Base-by-base conservation (phyloP, 2,329 filamentous ascomycete genomes). In the Dendrostoma leiphaemia region DNA sequence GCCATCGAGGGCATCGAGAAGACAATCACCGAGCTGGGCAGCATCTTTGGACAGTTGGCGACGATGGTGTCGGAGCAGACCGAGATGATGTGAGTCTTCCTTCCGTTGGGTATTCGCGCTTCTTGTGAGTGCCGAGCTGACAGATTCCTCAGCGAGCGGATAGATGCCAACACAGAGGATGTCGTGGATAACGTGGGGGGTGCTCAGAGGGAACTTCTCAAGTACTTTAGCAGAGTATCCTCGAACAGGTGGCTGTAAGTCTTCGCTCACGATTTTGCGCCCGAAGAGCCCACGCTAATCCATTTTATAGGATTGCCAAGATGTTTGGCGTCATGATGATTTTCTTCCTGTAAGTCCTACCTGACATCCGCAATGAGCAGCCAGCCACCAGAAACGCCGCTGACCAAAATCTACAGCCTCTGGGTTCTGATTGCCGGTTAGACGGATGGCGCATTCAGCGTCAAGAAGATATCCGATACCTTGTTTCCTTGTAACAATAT, bases 151-250 rank as follows among this genome's bases (percentile, higher is more conserved):
- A 50, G 48, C 21, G 91, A 97, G 72, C 82, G 93, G 47, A 97
- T 97, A 66, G 93, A 97, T 65, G 93, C 93, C 61, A 97, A 97
- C 71, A 97, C 93, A 1, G 94, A 99, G 67, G 92, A 97, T 64
- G 91, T 99, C 6, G 93, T 99, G 51, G 93, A 97, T 66, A 99
- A 99, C 64, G 93, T 99, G n/a, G 85, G 96, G 66, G 94, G 94
- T 17, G 94, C 94, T 6, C 94, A 99, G 69, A 82, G 92, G 59
- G 93, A 99, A 72, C 70, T 99, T 66, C 84, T 99, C 74, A 97
- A 97, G 71, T 99, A 97, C 73, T 99, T 94, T 93, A 88, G 85
- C 26, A 82, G 92, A 37, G 92, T 97, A 26, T 94, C 91, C 53
- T 91, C 92, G 59, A 99, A 99, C 75, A 82, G 94, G 60, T 97